Evolutionary conservation across 371 early-diverging fungal species (phyloP).

Genomic region (Apophysomyces trapeziformis): DNA sequence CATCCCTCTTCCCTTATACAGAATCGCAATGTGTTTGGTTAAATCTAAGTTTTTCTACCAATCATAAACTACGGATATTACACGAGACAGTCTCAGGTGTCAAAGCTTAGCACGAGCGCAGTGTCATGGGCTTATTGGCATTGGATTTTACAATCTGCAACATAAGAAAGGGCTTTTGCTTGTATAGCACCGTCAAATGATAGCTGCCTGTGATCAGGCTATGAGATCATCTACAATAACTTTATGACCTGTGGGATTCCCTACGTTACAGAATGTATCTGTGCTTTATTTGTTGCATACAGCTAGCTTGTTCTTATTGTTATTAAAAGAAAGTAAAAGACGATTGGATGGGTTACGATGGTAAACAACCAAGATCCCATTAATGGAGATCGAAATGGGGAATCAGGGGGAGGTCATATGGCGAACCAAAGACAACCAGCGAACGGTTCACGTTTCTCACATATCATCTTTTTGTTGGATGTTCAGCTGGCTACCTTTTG

Average conservation of each 20-base stretch:
- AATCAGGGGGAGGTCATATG: conserved; percentile 8
- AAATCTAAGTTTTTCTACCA: background rate
- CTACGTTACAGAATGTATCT: background rate
- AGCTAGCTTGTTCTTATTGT: background rate
- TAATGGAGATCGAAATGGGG: background rate
- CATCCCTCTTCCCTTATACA: no score
- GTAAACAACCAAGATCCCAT: background rate
- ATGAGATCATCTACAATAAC: background rate
- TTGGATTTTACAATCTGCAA: background rate
- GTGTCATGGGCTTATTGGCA: background rate
- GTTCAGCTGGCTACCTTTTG: conserved; percentile 10
- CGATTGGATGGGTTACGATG: background rate
- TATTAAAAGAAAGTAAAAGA: background rate
- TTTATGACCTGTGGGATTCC: background rate
- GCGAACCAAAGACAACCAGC: conserved; percentile 4
- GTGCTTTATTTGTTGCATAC: background rate
- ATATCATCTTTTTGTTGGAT: background rate
- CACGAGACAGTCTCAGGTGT: background rate
- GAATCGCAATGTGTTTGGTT: background rate
- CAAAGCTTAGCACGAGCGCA: background rate
- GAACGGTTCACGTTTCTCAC: conserved; percentile 1
- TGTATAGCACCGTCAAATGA: background rate
- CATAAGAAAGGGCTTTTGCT: no score
- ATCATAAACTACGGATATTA: background rate
- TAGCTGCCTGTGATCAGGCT: background rate